Base-by-base conservation (phyloP, 2,329 filamentous ascomycete genomes). In the Hyphodiscus sp. region DNA sequence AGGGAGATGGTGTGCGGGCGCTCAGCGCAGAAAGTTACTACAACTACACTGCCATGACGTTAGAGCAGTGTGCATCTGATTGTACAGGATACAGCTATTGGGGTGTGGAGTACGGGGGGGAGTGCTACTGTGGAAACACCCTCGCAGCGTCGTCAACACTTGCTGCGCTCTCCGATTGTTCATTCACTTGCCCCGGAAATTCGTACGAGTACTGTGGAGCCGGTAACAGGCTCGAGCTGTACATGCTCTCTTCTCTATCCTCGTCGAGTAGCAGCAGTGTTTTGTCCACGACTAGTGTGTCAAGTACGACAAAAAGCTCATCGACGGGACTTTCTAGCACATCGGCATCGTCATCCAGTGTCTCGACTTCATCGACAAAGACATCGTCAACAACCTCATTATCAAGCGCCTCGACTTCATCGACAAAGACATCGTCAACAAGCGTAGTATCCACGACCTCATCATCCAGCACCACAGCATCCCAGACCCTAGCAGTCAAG, bases 91-190 rank as follows among this genome's bases (percentile, higher is more conserved):
- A 66, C 46, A 62, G 53, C 2, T 71, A 68, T 52, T 69, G 66
- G 26, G 72, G 71, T 42, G 66, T 72, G 11, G 72, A 74, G 54
- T 74, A 71, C 55, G 62, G 64, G 30, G 61, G 62, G 45, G 66
- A 71, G 58, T 70, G 33, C 33, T 38, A 38, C 13, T 38, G 33
- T n/a, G 33, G 33, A 38, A 38, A 38, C 16, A 38, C 33, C 16
- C 33, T 38, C 4, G 16, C 11, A 15, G 16, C 33, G 16, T 13
- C 11, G 4, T 38, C 33, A 4, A n/a, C 16, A 2, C 33, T 38
- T 15, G 33, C 33, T 10, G 4, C 33, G 33, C 33, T 38, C 16
- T 38, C 33, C 11, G 33, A 38, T 38, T 38, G 33, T n/a, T 38
- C 33, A 38, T 38, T 38, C 33, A 38, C 16, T 10, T 38, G 33